Conservation (phyloP, 805 yeast species). For the Candida vartiovaarae region DNA sequence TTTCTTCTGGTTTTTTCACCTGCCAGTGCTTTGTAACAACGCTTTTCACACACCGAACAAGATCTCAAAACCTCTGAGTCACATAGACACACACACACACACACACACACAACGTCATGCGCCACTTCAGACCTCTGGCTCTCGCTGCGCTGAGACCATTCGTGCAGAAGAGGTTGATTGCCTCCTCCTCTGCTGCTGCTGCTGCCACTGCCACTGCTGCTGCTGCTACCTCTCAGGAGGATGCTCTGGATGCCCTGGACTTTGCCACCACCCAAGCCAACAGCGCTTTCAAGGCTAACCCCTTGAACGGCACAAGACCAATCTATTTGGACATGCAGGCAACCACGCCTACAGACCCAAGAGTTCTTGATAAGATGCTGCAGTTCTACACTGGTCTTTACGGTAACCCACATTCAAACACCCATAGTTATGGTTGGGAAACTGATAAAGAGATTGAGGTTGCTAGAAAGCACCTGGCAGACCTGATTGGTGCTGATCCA, state of each 20-base stretch:
- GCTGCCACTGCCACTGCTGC: conserved; percentile 11
- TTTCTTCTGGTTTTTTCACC: no score
- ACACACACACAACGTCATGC: neutral
- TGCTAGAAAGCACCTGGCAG: conserved; percentile 80
- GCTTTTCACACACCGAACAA: no score
- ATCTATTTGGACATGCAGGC: conserved; percentile 97
- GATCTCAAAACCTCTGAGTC: no score
- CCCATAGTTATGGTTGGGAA: conserved; percentile 99
- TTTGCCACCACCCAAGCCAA: conserved; percentile 26
- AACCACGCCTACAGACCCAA: conserved; percentile 95
- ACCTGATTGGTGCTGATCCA: conserved; percentile 84
- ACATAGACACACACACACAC: no score
- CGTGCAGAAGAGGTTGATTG: neutral
- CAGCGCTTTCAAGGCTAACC: conserved; percentile 33
- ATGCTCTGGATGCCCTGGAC: conserved; percentile 4
- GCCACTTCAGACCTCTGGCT: neutral
- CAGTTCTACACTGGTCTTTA: conserved; percentile 84
- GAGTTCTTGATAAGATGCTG: conserved; percentile 86
- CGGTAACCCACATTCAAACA: conserved; percentile 97
- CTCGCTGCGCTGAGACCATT: neutral
- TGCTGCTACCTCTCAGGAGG: conserved; percentile 5
- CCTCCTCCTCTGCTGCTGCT: conserved; percentile 1
- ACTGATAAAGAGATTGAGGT: conserved; percentile 85
- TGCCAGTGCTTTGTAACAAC: no score
- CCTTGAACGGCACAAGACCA: conserved; percentile 67